Conservation (phyloP, 331 rosid genomes). For the Spiraea crenata region DNA sequence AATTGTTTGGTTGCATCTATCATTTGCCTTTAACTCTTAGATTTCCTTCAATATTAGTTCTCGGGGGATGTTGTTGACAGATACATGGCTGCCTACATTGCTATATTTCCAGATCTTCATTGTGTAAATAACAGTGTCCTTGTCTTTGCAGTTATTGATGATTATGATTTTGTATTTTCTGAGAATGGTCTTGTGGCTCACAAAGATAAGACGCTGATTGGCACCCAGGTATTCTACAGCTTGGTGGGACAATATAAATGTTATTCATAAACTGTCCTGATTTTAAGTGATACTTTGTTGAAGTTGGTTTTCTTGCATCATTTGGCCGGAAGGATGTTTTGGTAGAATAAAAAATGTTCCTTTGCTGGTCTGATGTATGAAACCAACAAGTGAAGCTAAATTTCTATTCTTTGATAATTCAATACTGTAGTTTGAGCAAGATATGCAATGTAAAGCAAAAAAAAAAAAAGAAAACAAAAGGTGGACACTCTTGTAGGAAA, state of each 20-base stretch:
- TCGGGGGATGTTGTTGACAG: not conserved
- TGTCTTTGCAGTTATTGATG: conserved; percentile 62
- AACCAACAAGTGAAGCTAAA: not conserved
- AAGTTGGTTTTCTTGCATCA: not conserved
- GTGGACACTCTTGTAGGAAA: too few relatives aligned
- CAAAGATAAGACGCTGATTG: conserved; percentile 73
- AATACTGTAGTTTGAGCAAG: too few relatives aligned
- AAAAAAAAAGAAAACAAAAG: too few relatives aligned
- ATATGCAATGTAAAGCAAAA: too few relatives aligned
- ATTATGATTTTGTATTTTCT: conserved; percentile 88
- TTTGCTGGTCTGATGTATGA: not conserved
- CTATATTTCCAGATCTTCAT: not conserved
- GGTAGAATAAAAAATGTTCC: not conserved
- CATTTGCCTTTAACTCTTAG: not conserved
- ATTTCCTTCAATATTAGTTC: not conserved
- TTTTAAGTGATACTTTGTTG: not conserved
- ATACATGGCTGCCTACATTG: not conserved
- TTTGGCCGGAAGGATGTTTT: not conserved
- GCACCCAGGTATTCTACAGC: conserved; percentile 60
- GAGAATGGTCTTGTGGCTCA: conserved; percentile 99
- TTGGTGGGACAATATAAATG: conserved; percentile 15
- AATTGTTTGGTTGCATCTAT: conserved; percentile 3
- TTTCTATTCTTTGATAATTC: too few relatives aligned
- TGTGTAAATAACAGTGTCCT: not conserved
- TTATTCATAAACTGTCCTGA: not conserved